Evolutionary conservation across 2,329 filamentous ascomycete genomes (phyloP).

Genomic region (Penicillium sp.): DNA sequence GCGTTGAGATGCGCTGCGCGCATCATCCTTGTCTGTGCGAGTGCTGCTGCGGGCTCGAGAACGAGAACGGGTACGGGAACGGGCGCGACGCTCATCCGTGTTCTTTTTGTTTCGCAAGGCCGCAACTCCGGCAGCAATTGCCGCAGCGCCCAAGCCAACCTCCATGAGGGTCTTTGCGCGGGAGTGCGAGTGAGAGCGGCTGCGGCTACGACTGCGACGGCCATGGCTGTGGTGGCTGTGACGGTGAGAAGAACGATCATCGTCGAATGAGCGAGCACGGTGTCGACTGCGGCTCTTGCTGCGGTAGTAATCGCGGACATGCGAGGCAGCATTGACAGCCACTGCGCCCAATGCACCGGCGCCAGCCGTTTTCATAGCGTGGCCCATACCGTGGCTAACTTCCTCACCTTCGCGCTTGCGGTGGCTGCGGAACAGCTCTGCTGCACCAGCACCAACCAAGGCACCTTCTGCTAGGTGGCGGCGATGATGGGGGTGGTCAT

Average conservation of each 20-base stretch:
- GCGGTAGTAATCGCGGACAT: constrained; percentile 51
- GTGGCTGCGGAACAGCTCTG: constrained; percentile 60
- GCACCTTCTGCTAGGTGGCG: constrained; percentile 64
- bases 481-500: constrained; percentile 53
- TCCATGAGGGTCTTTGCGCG: constrained; percentile 55
- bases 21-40: constrained; percentile 24
- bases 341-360: constrained; percentile 63
- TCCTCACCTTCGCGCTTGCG: constrained; percentile 58
- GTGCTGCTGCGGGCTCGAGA: constrained; percentile 38
- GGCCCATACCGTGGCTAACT: constrained; percentile 52
- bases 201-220: constrained; percentile 39
- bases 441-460: constrained; percentile 60
- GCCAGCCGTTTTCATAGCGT: constrained; percentile 53
- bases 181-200: constrained; percentile 50
- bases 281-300: constrained; percentile 48
- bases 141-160: constrained; percentile 55
- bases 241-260: constrained; percentile 35
- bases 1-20: constrained; percentile 48
- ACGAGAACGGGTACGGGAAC: constrained; percentile 49
- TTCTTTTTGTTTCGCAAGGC: constrained; percentile 56
- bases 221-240: constrained; percentile 32
- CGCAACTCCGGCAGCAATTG: constrained; percentile 61
- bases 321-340: constrained; percentile 58
- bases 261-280: constrained; percentile 43
- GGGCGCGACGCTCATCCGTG: constrained; percentile 49